A percentile compares a stretch with the other conserved stretches of the same genome.
Evolutionary conservation across 192 early-diverging fungal genomes (phyloP).

Genomic region (Coemansia sp.): DNA sequence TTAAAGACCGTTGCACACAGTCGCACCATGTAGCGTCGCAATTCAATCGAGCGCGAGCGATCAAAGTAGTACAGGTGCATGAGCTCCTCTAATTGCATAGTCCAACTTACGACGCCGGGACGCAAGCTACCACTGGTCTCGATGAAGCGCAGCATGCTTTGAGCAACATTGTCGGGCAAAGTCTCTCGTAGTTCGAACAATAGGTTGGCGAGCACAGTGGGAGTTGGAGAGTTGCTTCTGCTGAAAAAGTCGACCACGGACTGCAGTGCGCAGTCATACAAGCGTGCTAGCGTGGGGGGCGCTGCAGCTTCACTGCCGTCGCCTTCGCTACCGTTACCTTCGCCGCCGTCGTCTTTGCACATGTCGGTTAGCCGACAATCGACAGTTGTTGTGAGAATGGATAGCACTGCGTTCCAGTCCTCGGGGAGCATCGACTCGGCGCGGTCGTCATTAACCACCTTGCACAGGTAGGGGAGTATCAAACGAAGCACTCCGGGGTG

Average conservation of each 20-base stretch:
- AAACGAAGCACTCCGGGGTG: constrained; percentile 40
- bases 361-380: constrained; percentile 25
- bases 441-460: constrained; percentile 43
- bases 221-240: constrained; percentile 14
- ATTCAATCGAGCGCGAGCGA: constrained; percentile 26
- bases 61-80: constrained; percentile 55
- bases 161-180: constrained; percentile 44
- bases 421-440: constrained; percentile 39
- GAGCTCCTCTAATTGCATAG: constrained; percentile 30
- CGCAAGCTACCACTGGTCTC: constrained; percentile 33
- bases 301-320: constrained; percentile 1
- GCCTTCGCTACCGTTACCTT: too few species aligned
- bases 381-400: constrained; percentile 31
- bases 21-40: constrained; percentile 33
- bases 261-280: constrained; percentile 37
- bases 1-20: constrained; percentile 23
- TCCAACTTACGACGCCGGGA: constrained; percentile 23
- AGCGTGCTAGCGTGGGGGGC: constrained; percentile 13
- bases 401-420: constrained; percentile 39
- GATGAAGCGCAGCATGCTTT: constrained; percentile 31
- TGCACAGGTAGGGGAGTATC: constrained; percentile 50
- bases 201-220: constrained; percentile 17
- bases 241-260: constrained; percentile 27
- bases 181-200: constrained; percentile 33
- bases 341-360: too few species aligned